A percentile compares a stretch with the other conserved stretches of the same genome.
Evolutionary conservation across 2,329 filamentous ascomycete genomes (phyloP).

Genomic region (Iodosphaeria phyllophila): DNA sequence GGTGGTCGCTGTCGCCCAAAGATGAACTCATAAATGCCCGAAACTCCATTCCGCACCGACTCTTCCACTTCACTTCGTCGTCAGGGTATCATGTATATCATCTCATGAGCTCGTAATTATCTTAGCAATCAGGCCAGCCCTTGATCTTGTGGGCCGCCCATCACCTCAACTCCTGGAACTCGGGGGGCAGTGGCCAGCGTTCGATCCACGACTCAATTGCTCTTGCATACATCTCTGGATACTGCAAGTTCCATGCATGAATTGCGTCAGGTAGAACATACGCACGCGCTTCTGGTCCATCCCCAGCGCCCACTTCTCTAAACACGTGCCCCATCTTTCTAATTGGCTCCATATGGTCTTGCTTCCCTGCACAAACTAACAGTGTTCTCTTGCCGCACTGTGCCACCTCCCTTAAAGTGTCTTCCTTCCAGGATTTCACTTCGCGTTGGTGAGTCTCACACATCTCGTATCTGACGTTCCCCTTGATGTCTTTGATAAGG

Average conservation of each 20-base stretch:
- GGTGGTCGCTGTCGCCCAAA: too few relatives aligned
- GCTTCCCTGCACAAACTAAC: conserved; percentile 12
- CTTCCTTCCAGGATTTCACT: conserved; percentile 9
- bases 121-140: too few relatives aligned
- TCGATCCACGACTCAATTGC: conserved; percentile 18
- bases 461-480: conserved; percentile 13
- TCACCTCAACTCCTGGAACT: conserved; percentile 5
- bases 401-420: conserved; percentile 10
- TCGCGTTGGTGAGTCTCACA: conserved; percentile 4
- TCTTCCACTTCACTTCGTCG: too few relatives aligned
- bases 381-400: conserved; percentile 10
- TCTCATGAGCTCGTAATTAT: too few relatives aligned
- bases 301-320: conserved; percentile 7
- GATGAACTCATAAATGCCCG: too few relatives aligned
- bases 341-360: conserved; percentile 15
- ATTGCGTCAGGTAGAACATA: conserved; percentile 16
- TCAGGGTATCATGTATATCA: too few relatives aligned
- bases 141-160: too few relatives aligned
- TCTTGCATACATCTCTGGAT: conserved; percentile 18
- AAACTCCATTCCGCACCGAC: too few relatives aligned
- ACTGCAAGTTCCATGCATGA: conserved; percentile 22
- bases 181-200: conserved; percentile 9
- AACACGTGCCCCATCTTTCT: conserved; percentile 11
- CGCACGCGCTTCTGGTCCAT: conserved; percentile 9
- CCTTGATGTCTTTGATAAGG: conserved; percentile 15